phyloP scores from a whole-genome alignment of 1,284 basidiomycete genomes.

The Sanghuangporus weigelae region DNA sequence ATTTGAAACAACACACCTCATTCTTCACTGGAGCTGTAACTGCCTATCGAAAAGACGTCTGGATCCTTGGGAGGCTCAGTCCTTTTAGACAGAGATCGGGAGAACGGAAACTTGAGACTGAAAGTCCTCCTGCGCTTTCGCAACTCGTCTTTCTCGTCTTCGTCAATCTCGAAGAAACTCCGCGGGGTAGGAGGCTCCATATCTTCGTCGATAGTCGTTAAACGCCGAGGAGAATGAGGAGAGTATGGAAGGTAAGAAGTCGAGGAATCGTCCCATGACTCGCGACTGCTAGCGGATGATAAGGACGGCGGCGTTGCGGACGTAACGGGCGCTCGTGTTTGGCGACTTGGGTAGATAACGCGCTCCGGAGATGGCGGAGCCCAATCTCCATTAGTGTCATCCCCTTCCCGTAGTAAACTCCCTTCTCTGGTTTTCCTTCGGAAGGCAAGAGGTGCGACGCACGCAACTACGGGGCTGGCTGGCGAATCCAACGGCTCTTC shows the following conservation, averaged over 20 bases:
- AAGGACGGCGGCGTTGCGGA: not conserved
- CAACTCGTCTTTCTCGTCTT: not conserved
- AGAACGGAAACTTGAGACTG: conserved; percentile 1
- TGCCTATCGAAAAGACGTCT: conserved; percentile 12
- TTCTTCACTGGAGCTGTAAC: conserved; percentile 6
- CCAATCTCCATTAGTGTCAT: not conserved
- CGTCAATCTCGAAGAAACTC: conserved; percentile 2
- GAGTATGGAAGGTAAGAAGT: not conserved
- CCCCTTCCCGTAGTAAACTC: not conserved
- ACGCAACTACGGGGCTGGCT: not conserved
- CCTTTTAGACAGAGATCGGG: not conserved
- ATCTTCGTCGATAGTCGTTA: conserved; percentile 1
- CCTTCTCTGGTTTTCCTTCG: not conserved
- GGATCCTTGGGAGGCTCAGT: not conserved
- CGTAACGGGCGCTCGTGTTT: not conserved
- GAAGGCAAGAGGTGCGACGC: not conserved
- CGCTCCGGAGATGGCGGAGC: not conserved
- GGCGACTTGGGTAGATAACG: not conserved
- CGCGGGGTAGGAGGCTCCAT: not conserved
- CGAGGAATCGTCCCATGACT: not conserved
- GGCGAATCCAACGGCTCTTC: not conserved
- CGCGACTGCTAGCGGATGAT: no score
- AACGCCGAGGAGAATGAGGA: not conserved
- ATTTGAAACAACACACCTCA: not conserved
- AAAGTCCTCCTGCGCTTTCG: not conserved